Base-by-base conservation (phyloP, 805 yeast species). In the Monosporozyma yasuniensis region DNA sequence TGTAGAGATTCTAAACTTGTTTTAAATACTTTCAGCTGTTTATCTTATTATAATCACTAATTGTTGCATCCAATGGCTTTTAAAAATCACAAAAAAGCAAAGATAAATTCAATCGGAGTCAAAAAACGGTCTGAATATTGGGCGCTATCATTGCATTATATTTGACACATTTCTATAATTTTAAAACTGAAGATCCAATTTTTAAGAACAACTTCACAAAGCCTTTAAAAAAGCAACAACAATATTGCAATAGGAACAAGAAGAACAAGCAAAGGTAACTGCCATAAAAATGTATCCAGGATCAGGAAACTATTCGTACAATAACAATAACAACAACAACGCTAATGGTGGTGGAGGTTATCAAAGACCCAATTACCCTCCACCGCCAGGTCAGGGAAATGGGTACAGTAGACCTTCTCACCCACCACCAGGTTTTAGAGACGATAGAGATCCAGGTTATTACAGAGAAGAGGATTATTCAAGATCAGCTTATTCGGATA, bases 241-340 rank as follows among this genome's bases (percentile, higher is more conserved):
- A 41, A 5, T 8, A 14, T 12, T 16, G 44, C 44, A n/a, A 8
- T 23, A 18, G 25, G 25, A 28, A n/a, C 10, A 14, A 16, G 25
- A n/a, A n/a, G 6, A 19, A 16, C 8, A 32, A 14, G 35, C 6
- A 32, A 32, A 10, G n/a, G 16, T 5, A 4, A 12, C n/a, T n/a
- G n/a, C n/a, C n/a, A n/a, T n/a, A n/a, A n/a, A n/a, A n/a, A 48
- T 49, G 55, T 52, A 64, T 54, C 73, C 73, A 10, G 73, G 72
- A 23, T 61, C 55, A 34, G 65, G 68, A 44, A 61, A 59, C 14
- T 57, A 69, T 52, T 52, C 66, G 14, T 69, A 69, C 51, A 54
- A 56, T 44, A 59, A 58, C 39, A 48, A 10, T 14, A 30, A 37
- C 52, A 42, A 42, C 34, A 59, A 58, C 39, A 48, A 10, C 21